Evolutionary conservation across 1,139 yeast genomes (phyloP).

Genomic region (Meyerozyma guilliermondii): DNA sequence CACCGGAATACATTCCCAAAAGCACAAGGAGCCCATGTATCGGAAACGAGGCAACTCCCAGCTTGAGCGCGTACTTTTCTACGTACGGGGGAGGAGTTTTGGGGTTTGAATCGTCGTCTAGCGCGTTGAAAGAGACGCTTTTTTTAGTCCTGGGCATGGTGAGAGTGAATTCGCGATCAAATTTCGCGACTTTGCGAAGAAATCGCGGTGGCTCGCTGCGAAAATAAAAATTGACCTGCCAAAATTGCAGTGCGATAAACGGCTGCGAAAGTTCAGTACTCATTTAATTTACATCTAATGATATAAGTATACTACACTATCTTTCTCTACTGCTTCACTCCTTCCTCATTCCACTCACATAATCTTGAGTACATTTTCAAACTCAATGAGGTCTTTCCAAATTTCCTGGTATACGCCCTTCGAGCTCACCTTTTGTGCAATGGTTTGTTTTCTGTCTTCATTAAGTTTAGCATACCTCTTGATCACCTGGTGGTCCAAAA

Average conservation of each 20-base stretch:
- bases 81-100: not conserved
- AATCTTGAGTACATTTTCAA: conserved; percentile 34
- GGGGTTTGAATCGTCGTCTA: not conserved
- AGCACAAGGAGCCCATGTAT: conserved; percentile 42
- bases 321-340: not conserved
- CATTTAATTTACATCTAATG: too few species aligned
- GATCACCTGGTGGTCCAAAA: conserved; percentile 58
- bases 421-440: conserved; percentile 54
- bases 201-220: too few species aligned
- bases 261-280: too few species aligned
- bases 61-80: conserved; percentile 9
- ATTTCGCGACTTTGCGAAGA: too few species aligned
- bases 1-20: conserved; percentile 26
- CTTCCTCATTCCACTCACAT: conserved; percentile 11
- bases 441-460: conserved; percentile 49
- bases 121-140: not conserved
- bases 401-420: conserved; percentile 50
- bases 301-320: not conserved
- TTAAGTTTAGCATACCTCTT: conserved; percentile 49
- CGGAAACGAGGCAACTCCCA: conserved; percentile 34
- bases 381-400: conserved; percentile 63
- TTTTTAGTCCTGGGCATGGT: not conserved
- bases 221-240: too few species aligned
- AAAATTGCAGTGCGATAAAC: not conserved
- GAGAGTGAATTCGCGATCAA: not conserved